Percentiles rank a stretch among this genome's conserved stretches.
Evolutionary conservation across 2,329 filamentous ascomycete species (phyloP).

Genomic region (Penicillium sp.): DNA sequence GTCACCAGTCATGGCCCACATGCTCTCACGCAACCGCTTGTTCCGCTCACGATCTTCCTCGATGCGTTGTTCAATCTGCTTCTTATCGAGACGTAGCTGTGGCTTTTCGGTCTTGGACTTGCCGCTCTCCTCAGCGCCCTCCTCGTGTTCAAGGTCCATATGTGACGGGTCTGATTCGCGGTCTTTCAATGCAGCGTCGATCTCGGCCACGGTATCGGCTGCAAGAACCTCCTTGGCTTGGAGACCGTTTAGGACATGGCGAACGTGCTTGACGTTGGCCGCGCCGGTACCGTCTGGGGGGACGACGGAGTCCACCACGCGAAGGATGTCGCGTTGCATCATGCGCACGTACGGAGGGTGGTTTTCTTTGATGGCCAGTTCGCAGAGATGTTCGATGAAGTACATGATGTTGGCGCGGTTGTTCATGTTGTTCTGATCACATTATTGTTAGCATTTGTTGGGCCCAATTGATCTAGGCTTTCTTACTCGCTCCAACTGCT

Average conservation of each 20-base stretch:
- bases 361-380: conserved; percentile 75
- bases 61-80: conserved; percentile 91
- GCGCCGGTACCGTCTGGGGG: conserved; percentile 84
- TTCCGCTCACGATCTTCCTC: conserved; percentile 96
- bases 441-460: background rate
- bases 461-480: background rate
- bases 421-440: conserved; percentile 84
- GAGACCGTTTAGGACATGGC: conserved; percentile 74
- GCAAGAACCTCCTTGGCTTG: conserved; percentile 72
- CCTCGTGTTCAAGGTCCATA: conserved; percentile 47
- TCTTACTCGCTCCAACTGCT: conserved; percentile 82
- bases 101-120: conserved; percentile 32
- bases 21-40: conserved; percentile 85
- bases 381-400: conserved; percentile 93
- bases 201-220: conserved; percentile 72
- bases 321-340: conserved; percentile 90
- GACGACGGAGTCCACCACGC: conserved; percentile 88
- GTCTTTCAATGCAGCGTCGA: conserved; percentile 80
- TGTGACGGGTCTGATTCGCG: conserved; percentile 68
- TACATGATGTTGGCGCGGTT: conserved; percentile 98
- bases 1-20: conserved; percentile 79
- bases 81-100: conserved; percentile 67
- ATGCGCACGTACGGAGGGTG: conserved; percentile 84
- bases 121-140: conserved; percentile 28
- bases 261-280: conserved; percentile 90